A percentile compares a stretch with the other conserved stretches of the same genome.
phyloP scores from a whole-genome alignment of 768 basidiomycete species.

The Cystoderma amianthinum region DNA sequence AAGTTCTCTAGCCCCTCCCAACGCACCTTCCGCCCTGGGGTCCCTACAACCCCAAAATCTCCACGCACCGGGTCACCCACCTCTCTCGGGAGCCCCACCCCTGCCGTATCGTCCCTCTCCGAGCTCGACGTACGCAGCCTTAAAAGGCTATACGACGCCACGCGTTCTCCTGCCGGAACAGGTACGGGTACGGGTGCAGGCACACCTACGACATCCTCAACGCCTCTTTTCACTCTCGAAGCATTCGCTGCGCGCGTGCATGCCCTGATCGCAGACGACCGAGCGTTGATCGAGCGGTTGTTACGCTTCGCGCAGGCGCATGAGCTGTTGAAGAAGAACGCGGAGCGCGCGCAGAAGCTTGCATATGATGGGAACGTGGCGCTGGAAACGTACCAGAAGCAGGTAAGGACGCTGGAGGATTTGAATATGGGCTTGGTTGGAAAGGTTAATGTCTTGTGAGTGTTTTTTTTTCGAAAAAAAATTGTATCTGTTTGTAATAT shows the following conservation, averaged over 20 bases:
- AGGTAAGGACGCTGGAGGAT: constrained; percentile 76
- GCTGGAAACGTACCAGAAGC: constrained; percentile 87
- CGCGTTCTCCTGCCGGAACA: constrained; percentile 14
- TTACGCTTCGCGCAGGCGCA: constrained; percentile 85
- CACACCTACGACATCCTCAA: constrained; percentile 4
- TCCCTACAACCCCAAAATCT: constrained; percentile 30
- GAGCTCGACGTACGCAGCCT: constrained; percentile 85
- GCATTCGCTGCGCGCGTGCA: constrained; percentile 74
- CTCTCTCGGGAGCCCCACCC: constrained; percentile 8
- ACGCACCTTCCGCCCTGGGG: constrained; percentile 42
- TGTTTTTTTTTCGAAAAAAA: constrained; percentile 10
- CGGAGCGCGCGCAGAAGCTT: constrained; percentile 85
- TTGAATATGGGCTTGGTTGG: constrained; percentile 48
- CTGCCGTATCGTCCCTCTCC: constrained; percentile 49
- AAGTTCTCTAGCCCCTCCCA: constrained; percentile 37
- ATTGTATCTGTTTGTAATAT: constrained; percentile 9
- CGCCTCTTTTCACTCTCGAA: constrained; percentile 60
- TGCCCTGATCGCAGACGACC: constrained; percentile 78
- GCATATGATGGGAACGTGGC: constrained; percentile 75
- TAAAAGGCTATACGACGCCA: constrained; percentile 66
- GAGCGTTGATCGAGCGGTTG: constrained; percentile 75
- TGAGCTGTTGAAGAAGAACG: constrained; percentile 87
- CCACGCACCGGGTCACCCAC: constrained; percentile 2
- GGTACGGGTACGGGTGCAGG: neutral
- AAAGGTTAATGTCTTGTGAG: constrained; percentile 54